Base-by-base conservation (phyloP, 805 yeast species). In the Yamadazyma nakazawae region DNA sequence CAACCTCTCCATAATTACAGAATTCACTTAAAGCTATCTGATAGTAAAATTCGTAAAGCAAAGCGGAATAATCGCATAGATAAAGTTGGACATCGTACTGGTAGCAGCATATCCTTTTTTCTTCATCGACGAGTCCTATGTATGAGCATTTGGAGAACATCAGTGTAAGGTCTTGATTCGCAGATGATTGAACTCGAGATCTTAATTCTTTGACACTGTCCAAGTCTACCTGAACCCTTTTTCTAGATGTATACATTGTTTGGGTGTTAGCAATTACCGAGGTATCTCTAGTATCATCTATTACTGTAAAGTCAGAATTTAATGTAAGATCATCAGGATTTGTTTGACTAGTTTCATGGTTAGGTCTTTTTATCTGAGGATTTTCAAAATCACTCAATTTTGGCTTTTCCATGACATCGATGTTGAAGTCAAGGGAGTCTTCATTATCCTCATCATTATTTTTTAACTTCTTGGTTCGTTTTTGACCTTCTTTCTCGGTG, bases 91-190 rank as follows among this genome's bases (percentile, higher is more conserved):
- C 85, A 55, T 85, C 96, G 59, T 82, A 78, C 61, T 94, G 99
- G 37, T 92, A 72, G n/a, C 96, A 85, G 12, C 86, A 83, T 17
- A 92, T 68, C 37, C 97, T 68, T 50, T 80, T 76, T 11, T 65
- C 59, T 10, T 77, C 76, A 60, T 92, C 98, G 1, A 88, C 91
- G 2, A 92, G 66, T 0, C 99, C 99, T 8, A 94, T 84, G 58
- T 76, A 88, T 0, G 84, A 79, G 42, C 85, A 78, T 45, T 85
- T 80, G 8, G 84, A 75, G 62, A 92, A 81, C 1, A 88, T 64
- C 37, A 80, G 76, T 0, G 96, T 84, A 19, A 92, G 64, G 5
- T 75, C 74, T n/a, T 67, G 60, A 58, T 83, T 76, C 0, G 78
- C 66, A 0, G 62, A 51, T 0, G 55, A 53, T 37, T 80, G 80